Evolutionary conservation across 306 rosid genomes (phyloP), one percentile per base, ranked within the genome.

Genomic region (Cajanus cajan): DNA sequence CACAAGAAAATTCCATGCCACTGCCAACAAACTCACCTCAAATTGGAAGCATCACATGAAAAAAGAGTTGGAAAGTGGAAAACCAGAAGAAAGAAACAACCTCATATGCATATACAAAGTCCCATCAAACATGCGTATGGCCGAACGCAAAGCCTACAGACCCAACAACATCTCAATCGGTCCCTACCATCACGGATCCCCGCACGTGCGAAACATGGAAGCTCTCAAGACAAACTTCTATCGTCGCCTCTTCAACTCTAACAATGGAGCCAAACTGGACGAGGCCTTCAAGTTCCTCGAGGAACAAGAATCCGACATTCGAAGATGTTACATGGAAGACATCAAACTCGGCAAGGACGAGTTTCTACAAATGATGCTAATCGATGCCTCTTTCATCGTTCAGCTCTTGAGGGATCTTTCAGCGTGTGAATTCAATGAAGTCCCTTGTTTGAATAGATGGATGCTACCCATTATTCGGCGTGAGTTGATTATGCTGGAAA

Each of bases 401-500:
- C 79, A 72, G 22, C 52, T 85, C 36, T 68, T 85, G 5, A 82
- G 71, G 65, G 88, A 85, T 10, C n/a, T 52, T 4, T 33, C 31
- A 31, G 8, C 74, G 0, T 31, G 16, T 0, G 0, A 54, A 4
- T 73, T 74, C 51, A 18, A 4, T 66, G 54, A 51, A 14, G 74
- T 22, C 9, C 66, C 79, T 22, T 33, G 13, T 13, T 55, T 78
- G 8, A 72, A 37, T 14, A 69, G 88, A 28, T 78, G 88, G 88
- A 85, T 85, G 81, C 16, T 82, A 18, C 81, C 81, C n/a, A 59
- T 7, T 16, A 40, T 82, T 19, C 81, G 83, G 0, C 63, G 64
- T 0, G 88, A 82, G 21, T 33, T 82, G 19, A 82, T 85, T 18
- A 85, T 73, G 83, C 84, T 85, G 8, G 84, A 85, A 70, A 85